A percentile compares a stretch with the other conserved stretches of the same genome.
Conservation (phyloP, 164 flowering plant genomes). For the Taxillus chinensis region DNA sequence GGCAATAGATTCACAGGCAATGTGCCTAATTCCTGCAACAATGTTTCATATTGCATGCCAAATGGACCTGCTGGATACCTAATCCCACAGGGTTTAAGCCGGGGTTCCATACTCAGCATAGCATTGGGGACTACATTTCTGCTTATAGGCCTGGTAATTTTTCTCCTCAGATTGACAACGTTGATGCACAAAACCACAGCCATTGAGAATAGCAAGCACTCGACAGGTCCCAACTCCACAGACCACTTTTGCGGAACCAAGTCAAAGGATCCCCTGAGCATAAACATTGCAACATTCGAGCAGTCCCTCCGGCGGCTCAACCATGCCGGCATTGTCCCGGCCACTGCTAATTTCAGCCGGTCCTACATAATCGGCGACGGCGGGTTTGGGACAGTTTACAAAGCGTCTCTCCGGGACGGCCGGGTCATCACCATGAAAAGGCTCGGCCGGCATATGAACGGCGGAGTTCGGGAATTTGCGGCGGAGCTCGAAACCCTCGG, state of each 20-base stretch:
- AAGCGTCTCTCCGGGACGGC: constrained; percentile 41
- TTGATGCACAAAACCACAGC: constrained; percentile 14
- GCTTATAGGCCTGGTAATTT: constrained; percentile 16
- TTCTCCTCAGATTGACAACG: constrained; percentile 22
- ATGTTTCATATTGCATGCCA: constrained; percentile 15
- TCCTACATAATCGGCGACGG: constrained; percentile 54
- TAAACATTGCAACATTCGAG: constrained; percentile 56
- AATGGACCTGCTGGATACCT: constrained; percentile 6
- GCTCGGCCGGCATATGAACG: constrained; percentile 39
- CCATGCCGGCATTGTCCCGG: constrained; percentile 36
- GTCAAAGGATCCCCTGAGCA: constrained; percentile 49
- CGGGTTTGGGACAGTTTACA: constrained; percentile 60
- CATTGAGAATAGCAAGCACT: constrained; percentile 17
- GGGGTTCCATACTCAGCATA: constrained; percentile 28
- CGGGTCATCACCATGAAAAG: constrained; percentile 44
- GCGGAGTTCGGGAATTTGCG: constrained; percentile 42
- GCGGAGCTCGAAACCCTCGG: constrained; percentile 70
- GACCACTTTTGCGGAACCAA: constrained; percentile 31
- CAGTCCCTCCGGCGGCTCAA: constrained; percentile 35
- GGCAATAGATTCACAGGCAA: constrained; percentile 34
- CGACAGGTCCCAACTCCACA: constrained; percentile 19
- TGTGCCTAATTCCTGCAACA: constrained; percentile 30
- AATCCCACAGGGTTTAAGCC: constrained; percentile 2
- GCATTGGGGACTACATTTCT: constrained; percentile 20
- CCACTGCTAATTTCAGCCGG: constrained; percentile 57